phyloP scores from a whole-genome alignment of 129 eudicot genomes.

The Saposhnikovia divaricata region DNA sequence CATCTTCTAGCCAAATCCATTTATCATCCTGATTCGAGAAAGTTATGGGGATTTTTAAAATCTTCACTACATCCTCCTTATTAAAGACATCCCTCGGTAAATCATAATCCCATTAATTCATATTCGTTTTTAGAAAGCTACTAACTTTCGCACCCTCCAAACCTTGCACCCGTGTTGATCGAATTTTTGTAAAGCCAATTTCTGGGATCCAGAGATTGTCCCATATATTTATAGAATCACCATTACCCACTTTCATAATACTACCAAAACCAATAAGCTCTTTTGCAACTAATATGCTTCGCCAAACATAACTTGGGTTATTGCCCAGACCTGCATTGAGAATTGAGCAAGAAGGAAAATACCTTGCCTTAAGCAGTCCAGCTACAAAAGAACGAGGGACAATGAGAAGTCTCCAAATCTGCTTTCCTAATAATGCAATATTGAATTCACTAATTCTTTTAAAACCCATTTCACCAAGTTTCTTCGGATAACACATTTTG shows the following conservation, averaged over 20 bases:
- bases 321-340: background rate
- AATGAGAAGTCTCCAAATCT: background rate
- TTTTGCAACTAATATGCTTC: background rate
- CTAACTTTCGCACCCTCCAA: background rate
- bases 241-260: background rate
- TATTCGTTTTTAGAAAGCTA: no score
- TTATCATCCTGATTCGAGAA: no score
- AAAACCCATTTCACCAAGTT: background rate
- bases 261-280: background rate
- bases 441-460: background rate
- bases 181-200: rapidly evolving
- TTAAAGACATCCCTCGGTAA: background rate
- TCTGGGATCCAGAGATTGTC: background rate
- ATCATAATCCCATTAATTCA: background rate
- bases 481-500: background rate
- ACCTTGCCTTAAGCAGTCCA: background rate
- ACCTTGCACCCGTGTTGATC: background rate
- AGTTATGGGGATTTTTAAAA: no score
- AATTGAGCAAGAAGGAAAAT: background rate
- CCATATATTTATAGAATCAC: background rate
- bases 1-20: no score
- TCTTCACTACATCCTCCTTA: background rate
- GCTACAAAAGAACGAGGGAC: background rate
- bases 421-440: background rate
- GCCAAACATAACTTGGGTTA: no score